These are phyloP conservation scores for Sporothrix variecibatus DNA, from an alignment of 2,329 filamentous ascomycete genomes.

Conservation along the genomic window DNA sequence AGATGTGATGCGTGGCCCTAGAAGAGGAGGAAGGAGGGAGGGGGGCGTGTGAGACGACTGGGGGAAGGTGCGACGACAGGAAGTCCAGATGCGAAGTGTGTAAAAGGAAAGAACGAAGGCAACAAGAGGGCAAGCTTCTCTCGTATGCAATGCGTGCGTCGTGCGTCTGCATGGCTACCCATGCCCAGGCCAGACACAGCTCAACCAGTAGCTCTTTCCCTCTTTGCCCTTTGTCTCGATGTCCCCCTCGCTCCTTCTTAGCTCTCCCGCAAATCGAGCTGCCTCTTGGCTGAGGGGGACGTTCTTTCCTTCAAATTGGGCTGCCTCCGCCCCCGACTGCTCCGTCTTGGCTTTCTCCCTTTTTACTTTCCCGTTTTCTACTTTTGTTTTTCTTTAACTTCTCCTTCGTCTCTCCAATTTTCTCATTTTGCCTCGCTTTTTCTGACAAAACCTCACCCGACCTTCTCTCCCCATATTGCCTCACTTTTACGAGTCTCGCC, in stretches of 20 bases:
- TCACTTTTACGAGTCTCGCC: background rate
- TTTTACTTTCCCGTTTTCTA: no score
- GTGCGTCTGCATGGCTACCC: conserved; percentile 1
- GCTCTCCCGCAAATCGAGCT: background rate
- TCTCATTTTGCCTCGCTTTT: background rate
- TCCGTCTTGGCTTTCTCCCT: background rate
- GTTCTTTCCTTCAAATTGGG: conserved; percentile 25
- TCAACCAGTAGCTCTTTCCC: conserved; percentile 13
- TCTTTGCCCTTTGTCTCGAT: background rate
- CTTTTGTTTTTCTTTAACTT: background rate
- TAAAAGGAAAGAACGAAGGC: background rate
- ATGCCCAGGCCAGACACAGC: background rate
- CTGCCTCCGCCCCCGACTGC: conserved; percentile 9
- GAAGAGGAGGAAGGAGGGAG: background rate
- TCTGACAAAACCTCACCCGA: background rate
- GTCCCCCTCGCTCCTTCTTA: background rate
- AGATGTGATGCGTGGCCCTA: background rate
- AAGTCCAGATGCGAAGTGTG: background rate
- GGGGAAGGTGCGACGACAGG: background rate
- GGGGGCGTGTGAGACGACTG: background rate
- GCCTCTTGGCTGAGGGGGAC: background rate
- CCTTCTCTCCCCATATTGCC: background rate
- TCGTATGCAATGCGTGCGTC: conserved; percentile 4
- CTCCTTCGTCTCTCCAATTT: background rate
- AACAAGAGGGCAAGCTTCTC: background rate